Evolutionary conservation across 495 filamentous ascomycete species (phyloP).

Genomic region (Pseudotulostoma volvatum): DNA sequence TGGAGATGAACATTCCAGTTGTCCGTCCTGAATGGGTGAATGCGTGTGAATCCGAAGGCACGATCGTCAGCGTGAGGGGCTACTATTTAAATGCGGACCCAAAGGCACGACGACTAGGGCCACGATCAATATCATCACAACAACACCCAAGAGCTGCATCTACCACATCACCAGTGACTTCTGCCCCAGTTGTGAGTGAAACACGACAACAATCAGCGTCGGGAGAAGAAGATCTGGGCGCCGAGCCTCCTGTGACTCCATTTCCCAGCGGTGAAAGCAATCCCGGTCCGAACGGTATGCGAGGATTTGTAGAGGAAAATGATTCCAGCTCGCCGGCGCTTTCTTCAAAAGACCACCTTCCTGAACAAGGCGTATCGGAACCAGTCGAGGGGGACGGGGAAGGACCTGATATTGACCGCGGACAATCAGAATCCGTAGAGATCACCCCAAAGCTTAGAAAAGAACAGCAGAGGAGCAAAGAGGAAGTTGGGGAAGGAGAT

Average conservation of each 20-base stretch:
- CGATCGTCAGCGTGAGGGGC: constrained; percentile 82
- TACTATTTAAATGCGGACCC: constrained; percentile 91
- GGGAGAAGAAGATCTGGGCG: constrained; percentile 10
- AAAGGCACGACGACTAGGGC: constrained; percentile 41
- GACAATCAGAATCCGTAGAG: neutral
- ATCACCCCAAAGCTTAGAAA: constrained; percentile 4
- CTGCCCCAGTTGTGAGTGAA: constrained; percentile 12
- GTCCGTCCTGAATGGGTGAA: constrained; percentile 97
- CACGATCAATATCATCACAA: constrained; percentile 19
- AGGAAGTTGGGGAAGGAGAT: constrained; percentile 12
- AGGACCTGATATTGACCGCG: neutral
- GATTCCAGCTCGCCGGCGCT: constrained; percentile 16
- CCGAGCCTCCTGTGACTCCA: constrained; percentile 26
- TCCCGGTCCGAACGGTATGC: constrained; percentile 15
- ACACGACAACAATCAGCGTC: constrained; percentile 10
- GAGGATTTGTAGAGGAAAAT: constrained; percentile 17
- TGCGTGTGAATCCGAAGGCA: constrained; percentile 81
- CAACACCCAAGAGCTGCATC: constrained; percentile 31
- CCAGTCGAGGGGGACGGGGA: neutral
- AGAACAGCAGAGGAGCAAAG: constrained; percentile 4
- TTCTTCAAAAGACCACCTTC: constrained; percentile 20
- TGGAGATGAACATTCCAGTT: constrained; percentile 95
- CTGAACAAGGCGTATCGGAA: constrained; percentile 1
- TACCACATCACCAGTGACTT: constrained; percentile 13
- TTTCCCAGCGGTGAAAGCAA: constrained; percentile 27